Base-by-base conservation (phyloP, 768 basidiomycete species). In the Boletus subcaerulescens region DNA sequence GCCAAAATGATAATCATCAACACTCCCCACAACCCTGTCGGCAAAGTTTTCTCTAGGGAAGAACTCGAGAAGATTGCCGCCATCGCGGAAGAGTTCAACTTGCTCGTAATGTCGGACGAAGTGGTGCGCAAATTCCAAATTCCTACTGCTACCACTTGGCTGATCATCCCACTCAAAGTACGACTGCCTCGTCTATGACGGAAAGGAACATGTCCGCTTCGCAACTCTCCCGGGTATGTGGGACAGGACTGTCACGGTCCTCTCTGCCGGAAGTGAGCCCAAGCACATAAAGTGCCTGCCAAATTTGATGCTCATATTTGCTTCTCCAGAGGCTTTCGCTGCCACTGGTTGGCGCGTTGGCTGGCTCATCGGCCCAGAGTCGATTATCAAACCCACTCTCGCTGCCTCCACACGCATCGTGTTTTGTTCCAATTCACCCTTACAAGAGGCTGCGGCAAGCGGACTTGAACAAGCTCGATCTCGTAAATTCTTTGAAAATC, bases 331-430 rank as follows among this genome's bases (percentile, higher is more conserved):
- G 78, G 85, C 93, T 6, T 99, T 99, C 71, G 91, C 94, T 14
- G 92, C 93, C 5, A 99, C 96, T 3, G 96, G 97, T 24, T 98
- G 94, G 95, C 87, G 96, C 54, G 83, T 98, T 45, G 96, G 97
- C 59, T 98, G 95, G 95, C 82, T 96, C 9, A 87, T 98, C 62
- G 97, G 87, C 17, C 93, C 94, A 9, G 65, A 80, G 29, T 85
- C 82, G 39, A 88, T 98, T 64, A 89, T 95, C 50, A 75, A 77
- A 43, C 93, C 96, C 3, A 89, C 93, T 15, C 81, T 97, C 29
- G 93, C 94, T 9, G 96, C 93, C 6, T 85, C 83, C 46, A 96
- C 95, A 0, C 87, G 97, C 32, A 95, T 98, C 64, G 89, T 98
- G 32, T 98, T 97, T 76, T 96, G 92, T 73, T 83, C 87, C 50